Base-by-base conservation (phyloP, 2,329 filamentous ascomycete species). In the Lachnellula arida region DNA sequence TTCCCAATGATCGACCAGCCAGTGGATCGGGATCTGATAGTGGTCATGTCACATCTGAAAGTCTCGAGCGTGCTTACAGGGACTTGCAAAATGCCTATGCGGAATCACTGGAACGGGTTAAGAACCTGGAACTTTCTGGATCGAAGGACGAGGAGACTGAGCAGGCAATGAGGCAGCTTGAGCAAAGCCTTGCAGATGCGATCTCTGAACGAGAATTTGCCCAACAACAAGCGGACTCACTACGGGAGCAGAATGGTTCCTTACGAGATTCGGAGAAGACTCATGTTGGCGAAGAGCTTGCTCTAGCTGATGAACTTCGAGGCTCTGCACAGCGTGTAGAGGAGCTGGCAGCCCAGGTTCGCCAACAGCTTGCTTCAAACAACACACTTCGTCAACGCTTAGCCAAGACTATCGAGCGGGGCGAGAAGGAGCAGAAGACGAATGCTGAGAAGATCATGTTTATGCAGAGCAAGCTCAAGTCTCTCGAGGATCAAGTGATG, bases 371-470 rank as follows among this genome's bases (percentile, higher is more conserved):
- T 43, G 77, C 85, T n/a, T 81, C 82, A 34, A 97, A 97, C 71
- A 79, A 81, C 39, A 78, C 82, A 28, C 78, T 99, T 49, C 87
- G 91, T 55, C 77, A 82, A 54, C 88, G 93, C 43, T 84, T 99
- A 2, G 78, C 86, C 6, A 82, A 89, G 19, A 91, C 92, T 1
- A 89, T 97, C 39, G 78, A 84, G 51, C 88, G 91, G 60, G 92
- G 93, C 55, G 93, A 97, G 66, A 79, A 81, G 34, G 90, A 94
- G 65, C 92, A 96, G 70, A 86, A 86, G 67, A 76, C 85, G 57
- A 95, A 91, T 60, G 88, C 88, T 14, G 80, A 84, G 51, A 88
- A 89, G 66, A 96, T 99, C 70, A 89, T 89, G 55, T 81, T 85
- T 53, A 83, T 97, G 70, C 92, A 97, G 70, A 81, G 81, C 59